Percentiles rank a stretch among this genome's conserved stretches.
These are phyloP conservation scores for Cytospora paraplurivora DNA, from an alignment of 2,329 filamentous ascomycete genomes.

Conservation along the genomic window DNA sequence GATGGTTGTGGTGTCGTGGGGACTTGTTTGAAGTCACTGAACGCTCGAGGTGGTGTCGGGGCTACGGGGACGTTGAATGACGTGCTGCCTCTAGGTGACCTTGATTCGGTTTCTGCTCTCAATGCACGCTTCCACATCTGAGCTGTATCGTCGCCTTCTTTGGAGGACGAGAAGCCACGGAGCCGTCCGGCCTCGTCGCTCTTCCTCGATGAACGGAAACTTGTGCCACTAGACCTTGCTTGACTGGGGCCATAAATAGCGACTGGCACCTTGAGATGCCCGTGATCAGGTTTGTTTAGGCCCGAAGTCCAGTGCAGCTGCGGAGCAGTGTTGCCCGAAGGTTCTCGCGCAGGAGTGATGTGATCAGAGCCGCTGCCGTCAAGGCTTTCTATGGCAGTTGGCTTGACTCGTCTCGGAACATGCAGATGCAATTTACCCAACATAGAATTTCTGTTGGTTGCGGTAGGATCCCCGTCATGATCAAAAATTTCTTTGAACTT, in stretches of 20 bases:
- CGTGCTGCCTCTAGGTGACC: conserved; percentile 20
- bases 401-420: conserved; percentile 37
- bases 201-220: background rate
- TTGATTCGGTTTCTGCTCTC: conserved; percentile 25
- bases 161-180: conserved; percentile 27
- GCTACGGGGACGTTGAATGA: conserved; percentile 5
- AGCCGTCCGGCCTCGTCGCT: background rate
- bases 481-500: conserved; percentile 47
- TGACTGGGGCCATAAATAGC: background rate
- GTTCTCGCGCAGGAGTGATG: background rate
- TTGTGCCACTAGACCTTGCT: background rate
- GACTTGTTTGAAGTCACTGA: background rate
- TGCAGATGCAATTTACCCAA: conserved; percentile 41
- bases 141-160: conserved; percentile 24
- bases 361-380: conserved; percentile 22
- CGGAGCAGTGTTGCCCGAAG: background rate
- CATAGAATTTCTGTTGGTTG: conserved; percentile 35
- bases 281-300: background rate
- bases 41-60: conserved; percentile 2
- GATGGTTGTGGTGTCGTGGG: conserved; percentile 8
- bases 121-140: conserved; percentile 30
- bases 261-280: conserved; percentile 19
- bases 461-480: conserved; percentile 14
- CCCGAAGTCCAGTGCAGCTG: background rate
- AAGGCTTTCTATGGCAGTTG: conserved; percentile 27